phyloP scores from a whole-genome alignment of 2,329 filamentous ascomycete genomes.

The Pseudocercospora fijiensis region DNA sequence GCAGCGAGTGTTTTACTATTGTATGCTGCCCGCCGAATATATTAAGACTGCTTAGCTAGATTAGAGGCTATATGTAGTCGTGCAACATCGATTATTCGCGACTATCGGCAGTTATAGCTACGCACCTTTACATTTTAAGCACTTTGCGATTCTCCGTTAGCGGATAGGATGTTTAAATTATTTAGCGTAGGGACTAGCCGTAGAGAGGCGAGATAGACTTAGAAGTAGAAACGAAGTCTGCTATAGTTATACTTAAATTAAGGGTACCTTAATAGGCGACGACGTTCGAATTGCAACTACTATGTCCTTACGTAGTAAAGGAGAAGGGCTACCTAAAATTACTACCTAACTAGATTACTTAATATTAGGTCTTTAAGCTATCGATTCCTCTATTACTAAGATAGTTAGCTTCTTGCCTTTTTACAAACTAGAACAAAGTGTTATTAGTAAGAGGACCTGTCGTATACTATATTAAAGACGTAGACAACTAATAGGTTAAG shows the following conservation, averaged over 20 bases:
- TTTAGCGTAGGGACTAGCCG: slow-evolving; percentile 58
- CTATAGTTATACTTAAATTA: slow-evolving; percentile 47
- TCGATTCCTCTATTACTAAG: slow-evolving; percentile 50
- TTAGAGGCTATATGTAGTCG: slow-evolving; percentile 60
- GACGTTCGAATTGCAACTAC: slow-evolving; percentile 39
- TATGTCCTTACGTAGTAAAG: slow-evolving; percentile 36
- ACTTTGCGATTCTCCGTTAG: slow-evolving; percentile 44
- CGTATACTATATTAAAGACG: slow-evolving; percentile 61
- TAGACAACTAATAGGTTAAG: slow-evolving; percentile 56
- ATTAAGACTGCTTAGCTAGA: slow-evolving; percentile 54
- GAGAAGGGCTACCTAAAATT: slow-evolving; percentile 54
- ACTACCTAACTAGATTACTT: slow-evolving; percentile 42
- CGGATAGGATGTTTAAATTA: slow-evolving; percentile 43
- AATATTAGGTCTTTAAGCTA: slow-evolving; percentile 48
- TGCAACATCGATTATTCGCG: slow-evolving; percentile 34
- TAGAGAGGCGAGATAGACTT: slow-evolving; percentile 57
- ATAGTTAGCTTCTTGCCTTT: slow-evolving; percentile 55
- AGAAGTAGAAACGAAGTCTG: slow-evolving; percentile 38
- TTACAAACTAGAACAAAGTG: slow-evolving; percentile 56
- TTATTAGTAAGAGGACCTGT: slow-evolving; percentile 58
- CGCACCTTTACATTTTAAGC: slow-evolving; percentile 58
- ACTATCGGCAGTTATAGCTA: slow-evolving; percentile 44
- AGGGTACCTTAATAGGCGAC: slow-evolving; percentile 57
- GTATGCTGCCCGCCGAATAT: slow-evolving; percentile 64
- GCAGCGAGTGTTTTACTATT: slow-evolving; percentile 59